Percentiles rank a stretch among this genome's conserved stretches.
Conservation (phyloP, 352 stramenopile genomes). For the Globisporangium recalcitrans region DNA sequence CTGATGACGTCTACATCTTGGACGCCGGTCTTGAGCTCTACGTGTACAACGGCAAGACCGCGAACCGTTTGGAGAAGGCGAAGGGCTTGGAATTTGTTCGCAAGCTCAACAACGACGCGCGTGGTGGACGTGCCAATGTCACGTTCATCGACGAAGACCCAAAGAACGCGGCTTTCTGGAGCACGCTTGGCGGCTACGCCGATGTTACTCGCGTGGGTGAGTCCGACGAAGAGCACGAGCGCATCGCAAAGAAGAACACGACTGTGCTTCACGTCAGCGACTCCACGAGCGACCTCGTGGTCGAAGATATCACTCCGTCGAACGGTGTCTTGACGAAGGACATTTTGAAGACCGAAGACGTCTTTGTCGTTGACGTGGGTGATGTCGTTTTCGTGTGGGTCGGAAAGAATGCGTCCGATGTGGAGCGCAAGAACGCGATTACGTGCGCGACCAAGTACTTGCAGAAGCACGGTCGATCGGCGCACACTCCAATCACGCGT, state of each 20-base stretch:
- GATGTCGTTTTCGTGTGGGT: slow-evolving; percentile 91
- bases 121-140: slow-evolving; percentile 71
- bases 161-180: slow-evolving; percentile 90
- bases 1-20: slow-evolving; percentile 94
- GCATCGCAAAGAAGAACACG: slow-evolving; percentile 51
- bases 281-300: slow-evolving; percentile 44
- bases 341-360: slow-evolving; percentile 81
- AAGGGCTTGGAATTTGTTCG: slow-evolving; percentile 88
- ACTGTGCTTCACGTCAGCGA: slow-evolving; percentile 78
- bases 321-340: slow-evolving; percentile 73
- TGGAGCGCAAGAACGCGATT: slow-evolving; percentile 87
- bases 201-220: slow-evolving; percentile 61
- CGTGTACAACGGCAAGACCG: slow-evolving; percentile 67
- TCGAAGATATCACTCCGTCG: slow-evolving; percentile 58
- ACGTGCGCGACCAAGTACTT: slow-evolving; percentile 84
- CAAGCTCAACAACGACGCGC: slow-evolving; percentile 85
- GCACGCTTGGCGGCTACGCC: slow-evolving; percentile 78
- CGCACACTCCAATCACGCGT: slow-evolving; percentile 74
- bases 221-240: slow-evolving; percentile 62
- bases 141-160: slow-evolving; percentile 89
- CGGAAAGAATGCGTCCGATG: slow-evolving; percentile 72
- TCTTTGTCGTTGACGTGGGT: slow-evolving; percentile 91
- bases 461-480: slow-evolving; percentile 41
- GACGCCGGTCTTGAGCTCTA: slow-evolving; percentile 91
- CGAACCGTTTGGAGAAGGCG: slow-evolving; percentile 87